Evolutionary conservation across 2,329 filamentous ascomycete genomes (phyloP).

Genomic region (Tolypocladium cylindrosporum): DNA sequence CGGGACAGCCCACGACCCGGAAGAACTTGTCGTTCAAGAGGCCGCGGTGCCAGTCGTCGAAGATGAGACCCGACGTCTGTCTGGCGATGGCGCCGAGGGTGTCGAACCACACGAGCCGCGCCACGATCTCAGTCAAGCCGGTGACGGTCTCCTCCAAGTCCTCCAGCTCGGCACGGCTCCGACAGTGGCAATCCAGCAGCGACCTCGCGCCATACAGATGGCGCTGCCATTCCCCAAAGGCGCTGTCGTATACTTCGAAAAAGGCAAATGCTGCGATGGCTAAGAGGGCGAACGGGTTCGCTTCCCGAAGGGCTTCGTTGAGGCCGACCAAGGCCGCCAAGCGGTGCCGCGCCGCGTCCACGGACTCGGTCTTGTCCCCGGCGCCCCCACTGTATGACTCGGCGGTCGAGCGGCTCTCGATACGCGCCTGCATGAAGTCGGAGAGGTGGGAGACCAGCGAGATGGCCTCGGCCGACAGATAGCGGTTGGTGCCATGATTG

Average conservation of each 20-base stretch:
- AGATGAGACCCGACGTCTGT: conserved; percentile 17
- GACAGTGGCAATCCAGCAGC: conserved; percentile 29
- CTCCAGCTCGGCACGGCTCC: conserved; percentile 20
- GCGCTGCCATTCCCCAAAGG: conserved; percentile 27
- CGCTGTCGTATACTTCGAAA: conserved; percentile 30
- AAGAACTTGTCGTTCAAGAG: conserved; percentile 23
- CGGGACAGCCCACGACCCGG: conserved; percentile 24
- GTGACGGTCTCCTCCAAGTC: conserved; percentile 20
- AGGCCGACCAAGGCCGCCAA: conserved; percentile 25
- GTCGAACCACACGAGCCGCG: conserved; percentile 31
- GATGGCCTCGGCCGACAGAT: conserved; percentile 10
- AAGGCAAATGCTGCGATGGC: conserved; percentile 33
- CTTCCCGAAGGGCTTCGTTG: conserved; percentile 25
- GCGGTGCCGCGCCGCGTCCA: conserved; percentile 11
- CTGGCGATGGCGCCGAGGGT: conserved; percentile 18
- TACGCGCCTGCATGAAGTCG: conserved; percentile 14
- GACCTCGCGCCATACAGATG: conserved; percentile 29
- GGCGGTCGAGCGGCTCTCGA: conserved; percentile 5
- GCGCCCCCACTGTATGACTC: background rate
- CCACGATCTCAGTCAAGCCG: conserved; percentile 25
- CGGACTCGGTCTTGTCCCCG: conserved; percentile 5
- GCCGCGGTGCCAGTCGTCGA: conserved; percentile 30
- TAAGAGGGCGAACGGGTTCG: conserved; percentile 29
- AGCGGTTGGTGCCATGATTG: background rate
- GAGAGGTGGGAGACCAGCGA: conserved; percentile 14